Evolutionary conservation across 2,329 filamentous ascomycete genomes (phyloP), one percentile per base, ranked within the genome.

Genomic region (Aureobasidium namibiae): DNA sequence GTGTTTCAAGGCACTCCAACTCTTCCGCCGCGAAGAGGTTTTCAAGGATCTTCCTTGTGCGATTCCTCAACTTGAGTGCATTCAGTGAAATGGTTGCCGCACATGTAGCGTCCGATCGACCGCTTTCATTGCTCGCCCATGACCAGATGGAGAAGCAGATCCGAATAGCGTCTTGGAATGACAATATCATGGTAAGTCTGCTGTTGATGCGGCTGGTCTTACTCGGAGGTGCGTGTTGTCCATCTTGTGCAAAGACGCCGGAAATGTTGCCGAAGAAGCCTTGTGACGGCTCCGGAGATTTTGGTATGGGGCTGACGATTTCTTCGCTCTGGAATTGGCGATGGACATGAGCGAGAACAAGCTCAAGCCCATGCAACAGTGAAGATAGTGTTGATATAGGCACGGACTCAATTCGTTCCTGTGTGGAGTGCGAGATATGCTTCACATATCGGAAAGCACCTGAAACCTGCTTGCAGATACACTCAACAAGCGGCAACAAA

Each of bases 81-180:
- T 91, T 96, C 74, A 96, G 95, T 71, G 96, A 95, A 0, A 92
- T 96, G 9, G 91, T 89, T 5, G 68, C 65, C 80, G 80, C 16
- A 87, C 67, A 92, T 31, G 81, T 80, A 1, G 76, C 69, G 68
- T 95, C 88, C 58, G 87, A 83, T 23, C 76, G 73, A 8, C 71
- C 72, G 33, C 67, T 66, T 66, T 87, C 85, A 29, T 77, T 77
- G 6, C 88, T 82, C 14, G 82, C 90, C 92, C 94, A 99, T 0
- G 89, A 89, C 94, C 95, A 99, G 56, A 99, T 96, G 13, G 80
- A 84, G 70, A 95, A 95, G 72, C 92, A 96, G 52, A 95, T 89
- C 24, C 90, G 85, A 61, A 97, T 90, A 1, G 92, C 90, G 70
- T 99, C 95, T 72, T 97, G 92, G 70, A 99, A 96, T 11, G 92